Evolutionary conservation across 306 rosid species (phyloP), one percentile per base, ranked within the genome.

Genomic region (Astragalus glycyphyllos): DNA sequence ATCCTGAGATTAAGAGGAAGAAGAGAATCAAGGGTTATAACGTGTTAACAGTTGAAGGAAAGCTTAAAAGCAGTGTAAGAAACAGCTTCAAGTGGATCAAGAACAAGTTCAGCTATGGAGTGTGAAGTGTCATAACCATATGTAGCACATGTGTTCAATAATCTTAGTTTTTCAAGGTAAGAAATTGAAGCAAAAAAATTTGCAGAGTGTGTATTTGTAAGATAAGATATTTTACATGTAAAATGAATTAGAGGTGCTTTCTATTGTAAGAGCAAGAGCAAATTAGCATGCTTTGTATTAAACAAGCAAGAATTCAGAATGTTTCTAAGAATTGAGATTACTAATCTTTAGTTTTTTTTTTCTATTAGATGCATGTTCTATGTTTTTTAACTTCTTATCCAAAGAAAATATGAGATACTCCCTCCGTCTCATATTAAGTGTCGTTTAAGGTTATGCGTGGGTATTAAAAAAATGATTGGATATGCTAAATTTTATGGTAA

Each of bases 41-140:
- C 14, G 90, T 87, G 37, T 81, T 87, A 48, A 70, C 92, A 15
- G 74, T 68, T 68, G 97, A 92, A 49, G 87, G 88, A 23, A 87
- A 86, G 85, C 70, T 92, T 35, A 92, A 92, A 73, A 79, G 89
- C 6, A 87, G 86, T 63, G 85, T 92, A 0, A 87, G 87, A 63
- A 92, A 83, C 79, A 86, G 92, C 85, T 81, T 92, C 86, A 89
- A 87, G 79, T 92, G 97, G 97, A 89, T 92, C 90, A 89, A 89
- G 83, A 84, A 80, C 79, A 92, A 88, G 89, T 74, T 92, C 77
- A 80, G 76, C 45, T 81, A 84, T 11, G 96, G 96, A 60, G 83
- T 80, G 68, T 88, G 86, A 86, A 32, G 45, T 50, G 58, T 34
- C 9, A n/a, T 26, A 50, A 59, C 34, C 62, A 37, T 70, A 69